Conservation (phyloP, 1,139 yeast genomes). For the Taiozyma onychis region DNA sequence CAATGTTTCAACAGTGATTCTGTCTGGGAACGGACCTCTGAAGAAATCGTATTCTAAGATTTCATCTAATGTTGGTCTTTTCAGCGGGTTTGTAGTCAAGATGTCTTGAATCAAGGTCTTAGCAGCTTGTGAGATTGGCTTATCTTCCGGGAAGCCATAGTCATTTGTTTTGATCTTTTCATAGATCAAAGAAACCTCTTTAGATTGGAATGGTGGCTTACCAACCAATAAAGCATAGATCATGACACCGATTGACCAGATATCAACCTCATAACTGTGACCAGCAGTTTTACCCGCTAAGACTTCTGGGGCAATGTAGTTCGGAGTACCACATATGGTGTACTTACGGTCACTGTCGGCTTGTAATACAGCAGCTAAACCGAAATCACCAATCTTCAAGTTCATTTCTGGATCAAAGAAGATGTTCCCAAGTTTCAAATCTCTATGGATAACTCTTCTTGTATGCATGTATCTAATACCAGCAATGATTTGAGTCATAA, state of each 20-base stretch:
- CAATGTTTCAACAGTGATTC: slow-evolving; percentile 53
- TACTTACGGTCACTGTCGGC: slow-evolving; percentile 68
- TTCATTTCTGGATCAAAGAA: slow-evolving; percentile 91
- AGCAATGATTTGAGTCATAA: slow-evolving; percentile 90
- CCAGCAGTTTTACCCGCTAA: slow-evolving; percentile 84
- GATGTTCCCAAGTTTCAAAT: slow-evolving; percentile 88
- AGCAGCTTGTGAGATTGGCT: slow-evolving; percentile 67
- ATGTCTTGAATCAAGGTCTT: slow-evolving; percentile 64
- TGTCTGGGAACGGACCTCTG: slow-evolving; percentile 78
- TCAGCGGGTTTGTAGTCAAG: slow-evolving; percentile 70
- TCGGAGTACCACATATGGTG: slow-evolving; percentile 97
- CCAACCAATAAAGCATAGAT: slow-evolving; percentile 86
- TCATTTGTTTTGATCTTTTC: slow-evolving; percentile 86
- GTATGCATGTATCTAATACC: slow-evolving; percentile 91
- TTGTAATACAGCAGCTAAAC: slow-evolving; percentile 84
- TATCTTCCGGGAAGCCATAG: slow-evolving; percentile 73
- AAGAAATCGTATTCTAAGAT: slow-evolving; percentile 82
- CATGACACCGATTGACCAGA: slow-evolving; percentile 98
- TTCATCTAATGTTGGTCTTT: slow-evolving; percentile 77
- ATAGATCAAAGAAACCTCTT: slow-evolving; percentile 89
- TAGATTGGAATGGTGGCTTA: slow-evolving; percentile 96
- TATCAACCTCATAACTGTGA: slow-evolving; percentile 90
- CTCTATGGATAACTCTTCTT: slow-evolving; percentile 92
- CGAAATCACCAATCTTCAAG: slow-evolving; percentile 93
- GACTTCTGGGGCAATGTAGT: slow-evolving; percentile 96